Evolutionary conservation across 2,329 filamentous ascomycete species (phyloP).

Genomic region (Colletotrichum tamarilloi): DNA sequence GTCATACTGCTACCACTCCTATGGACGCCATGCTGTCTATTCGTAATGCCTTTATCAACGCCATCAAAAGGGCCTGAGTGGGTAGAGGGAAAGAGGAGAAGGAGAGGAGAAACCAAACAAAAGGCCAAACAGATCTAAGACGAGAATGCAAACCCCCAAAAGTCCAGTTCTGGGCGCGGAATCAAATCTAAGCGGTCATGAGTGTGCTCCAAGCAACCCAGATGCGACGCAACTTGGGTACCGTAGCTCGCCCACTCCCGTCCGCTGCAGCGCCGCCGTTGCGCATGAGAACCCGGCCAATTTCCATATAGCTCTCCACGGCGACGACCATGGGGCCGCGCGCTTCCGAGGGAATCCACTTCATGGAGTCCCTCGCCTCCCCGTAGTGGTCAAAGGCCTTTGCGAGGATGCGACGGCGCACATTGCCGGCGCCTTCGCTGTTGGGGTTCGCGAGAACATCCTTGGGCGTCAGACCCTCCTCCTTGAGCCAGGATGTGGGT

Average conservation of each 20-base stretch:
- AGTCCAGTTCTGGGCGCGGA: too few relatives aligned
- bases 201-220: conserved; percentile 69
- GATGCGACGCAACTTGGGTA: conserved; percentile 59
- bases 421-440: conserved; percentile 55
- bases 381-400: conserved; percentile 71
- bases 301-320: conserved; percentile 82
- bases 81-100: not conserved
- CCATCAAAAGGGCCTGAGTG: not conserved
- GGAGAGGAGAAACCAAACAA: not conserved
- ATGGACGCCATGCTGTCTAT: conserved; percentile 18
- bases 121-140: not conserved
- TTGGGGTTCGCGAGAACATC: conserved; percentile 65
- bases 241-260: conserved; percentile 50
- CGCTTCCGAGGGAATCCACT: conserved; percentile 68
- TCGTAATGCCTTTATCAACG: conserved; percentile 19
- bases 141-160: not conserved
- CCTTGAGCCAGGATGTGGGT: conserved; percentile 71
- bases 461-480: conserved; percentile 63
- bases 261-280: conserved; percentile 15
- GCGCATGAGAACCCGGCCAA: conserved; percentile 68
- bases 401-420: conserved; percentile 67
- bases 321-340: conserved; percentile 74
- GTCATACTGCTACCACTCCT: not conserved
- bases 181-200: conserved; percentile 25
- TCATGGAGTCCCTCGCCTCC: conserved; percentile 66